These are phyloP conservation scores for Rhynchosporium secalis DNA, from an alignment of 2,329 filamentous ascomycete genomes.

Conservation along the genomic window DNA sequence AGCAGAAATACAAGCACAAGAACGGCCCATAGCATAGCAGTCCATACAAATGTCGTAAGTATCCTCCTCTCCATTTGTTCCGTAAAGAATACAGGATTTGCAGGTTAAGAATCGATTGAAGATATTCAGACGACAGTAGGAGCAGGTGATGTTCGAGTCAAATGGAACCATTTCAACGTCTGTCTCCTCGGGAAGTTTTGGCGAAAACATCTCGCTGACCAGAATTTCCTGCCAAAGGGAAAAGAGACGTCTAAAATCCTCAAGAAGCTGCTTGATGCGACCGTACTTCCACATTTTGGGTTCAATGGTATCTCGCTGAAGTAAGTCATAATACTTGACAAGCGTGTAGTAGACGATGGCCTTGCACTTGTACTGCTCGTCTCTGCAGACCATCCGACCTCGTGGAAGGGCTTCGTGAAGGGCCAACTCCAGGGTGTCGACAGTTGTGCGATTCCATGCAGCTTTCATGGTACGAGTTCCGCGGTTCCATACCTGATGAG, in stretches of 20 bases:
- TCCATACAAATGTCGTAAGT: constrained; percentile 98
- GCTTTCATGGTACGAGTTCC: constrained; percentile 96
- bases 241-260: constrained; percentile 82
- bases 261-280: constrained; percentile 67
- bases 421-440: constrained; percentile 85
- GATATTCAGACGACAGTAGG: constrained; percentile 93
- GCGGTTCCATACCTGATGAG: constrained; percentile 97
- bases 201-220: constrained; percentile 81
- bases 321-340: constrained; percentile 71
- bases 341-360: constrained; percentile 89
- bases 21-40: constrained; percentile 95
- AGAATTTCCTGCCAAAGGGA: constrained; percentile 75
- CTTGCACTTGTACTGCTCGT: constrained; percentile 99
- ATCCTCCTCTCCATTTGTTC: constrained; percentile 71
- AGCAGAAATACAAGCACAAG: constrained; percentile 83
- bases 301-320: constrained; percentile 50
- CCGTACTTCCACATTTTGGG: constrained; percentile 45
- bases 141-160: constrained; percentile 91
- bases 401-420: constrained; percentile 85
- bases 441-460: constrained; percentile 94
- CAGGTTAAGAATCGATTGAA: constrained; percentile 97
- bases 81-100: constrained; percentile 72
- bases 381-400: constrained; percentile 86
- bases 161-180: constrained; percentile 76
- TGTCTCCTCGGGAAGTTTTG: constrained; percentile 60